Base-by-base conservation (phyloP, 371 early-diverging fungal genomes). In the Mortierella polycephala region DNA sequence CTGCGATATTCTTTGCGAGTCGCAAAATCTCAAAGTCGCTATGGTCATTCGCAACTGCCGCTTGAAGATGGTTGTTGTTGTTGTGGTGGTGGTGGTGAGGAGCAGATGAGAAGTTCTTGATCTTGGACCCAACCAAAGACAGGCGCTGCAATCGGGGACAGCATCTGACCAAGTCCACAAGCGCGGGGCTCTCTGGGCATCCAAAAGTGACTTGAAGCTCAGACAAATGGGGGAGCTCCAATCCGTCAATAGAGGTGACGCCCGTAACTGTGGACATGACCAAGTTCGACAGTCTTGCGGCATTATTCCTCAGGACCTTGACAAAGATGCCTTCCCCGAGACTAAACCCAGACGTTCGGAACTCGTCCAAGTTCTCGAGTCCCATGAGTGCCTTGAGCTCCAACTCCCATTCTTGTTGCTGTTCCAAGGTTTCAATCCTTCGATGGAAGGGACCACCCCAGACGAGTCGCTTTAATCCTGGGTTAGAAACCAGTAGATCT, bases 291-390 rank as follows among this genome's bases (percentile, higher is more conserved):
- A 74, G 61, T n/a, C 64, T 46, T 7, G 41, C 63, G 6, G 74
- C 74, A 53, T 74, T 74, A 53, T 74, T 74, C 57, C 56, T 68
- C 56, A 74, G 39, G 44, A 74, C 57, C 53, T 74, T 74, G 53
- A 74, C 74, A 74, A 74, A 74, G 58, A 74, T 50, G 7, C 74
- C 74, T 21, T 74, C 74, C 0, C 74, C 74, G 16, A 74, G 57
- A 60, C 74, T 74, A 42, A 74, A 74, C 5, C 74, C 74, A 9
- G 69, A 68, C 20, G 69, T 74, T 30, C 56, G 47, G 5, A 74
- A 51, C n/a, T 64, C 69, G 56, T 74, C 69, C 69, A 74, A n/a
- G 57, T 74, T 68, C 12, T 63, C 74, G 0, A 74, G 57, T 1
- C 64, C 64, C 68, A 74, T 63, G 51, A 74, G 20, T 5, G 69